Evolutionary conservation across 176 grass and related monocot genomes (phyloP).

Genomic region (Panicum miliaceum): DNA sequence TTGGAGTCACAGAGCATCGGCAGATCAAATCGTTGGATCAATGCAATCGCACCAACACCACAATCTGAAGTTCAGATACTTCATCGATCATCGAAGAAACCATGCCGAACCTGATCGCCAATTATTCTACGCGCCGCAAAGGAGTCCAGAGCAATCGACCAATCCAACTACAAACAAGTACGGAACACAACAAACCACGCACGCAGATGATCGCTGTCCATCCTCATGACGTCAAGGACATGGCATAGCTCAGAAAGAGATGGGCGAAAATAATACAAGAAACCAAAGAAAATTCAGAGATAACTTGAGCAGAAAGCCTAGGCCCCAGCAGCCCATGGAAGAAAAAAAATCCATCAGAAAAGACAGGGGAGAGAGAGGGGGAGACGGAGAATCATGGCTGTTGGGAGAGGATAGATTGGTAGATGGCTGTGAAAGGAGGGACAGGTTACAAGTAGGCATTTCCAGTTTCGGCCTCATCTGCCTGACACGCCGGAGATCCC

Average conservation of each 20-base stretch:
- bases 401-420: background rate
- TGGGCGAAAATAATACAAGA: background rate
- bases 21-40: background rate
- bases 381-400: conserved; percentile 2
- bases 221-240: conserved; percentile 41
- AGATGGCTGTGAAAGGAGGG: conserved; percentile 15
- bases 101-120: background rate
- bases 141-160: background rate
- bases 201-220: conserved; percentile 41
- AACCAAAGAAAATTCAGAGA: background rate
- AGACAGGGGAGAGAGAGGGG: background rate
- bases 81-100: background rate
- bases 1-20: background rate
- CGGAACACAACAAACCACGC: conserved; percentile 5
- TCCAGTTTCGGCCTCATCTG: conserved; percentile 33
- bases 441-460: conserved; percentile 16
- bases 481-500: conserved; percentile 22
- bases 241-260: conserved; percentile 25
- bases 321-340: background rate
- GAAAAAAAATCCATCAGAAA: background rate
- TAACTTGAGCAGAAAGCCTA: background rate
- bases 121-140: conserved; percentile 26
- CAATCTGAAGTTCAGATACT: background rate
- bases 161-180: background rate
- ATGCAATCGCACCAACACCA: background rate